Evolutionary conservation across 768 basidiomycete genomes (phyloP), one percentile per base, ranked within the genome.

Genomic region (Trametopsis cervina): DNA sequence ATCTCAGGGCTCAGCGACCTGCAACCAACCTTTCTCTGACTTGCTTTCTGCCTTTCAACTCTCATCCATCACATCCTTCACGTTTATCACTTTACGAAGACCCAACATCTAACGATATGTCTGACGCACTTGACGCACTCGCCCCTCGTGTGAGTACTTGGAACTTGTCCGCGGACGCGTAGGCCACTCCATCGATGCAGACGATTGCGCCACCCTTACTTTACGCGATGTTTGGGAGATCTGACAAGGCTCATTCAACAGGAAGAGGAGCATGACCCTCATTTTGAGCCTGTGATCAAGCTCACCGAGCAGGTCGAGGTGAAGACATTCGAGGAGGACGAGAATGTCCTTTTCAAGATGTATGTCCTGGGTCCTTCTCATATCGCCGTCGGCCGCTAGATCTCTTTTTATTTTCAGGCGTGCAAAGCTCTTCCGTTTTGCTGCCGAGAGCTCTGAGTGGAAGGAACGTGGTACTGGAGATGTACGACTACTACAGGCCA

Each of bases 391-490:
- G 17, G 23, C 24, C 50, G 42, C 42, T 53, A 45, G 49, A 45
- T 42, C 37, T 39, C 21, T 40, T 48, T 51, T 40, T 42, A 43
- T 40, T 37, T 47, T 50, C 62, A 98, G 95, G 88, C 89, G 95
- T 59, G 86, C 96, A 59, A 98, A 98, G 73, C 80, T 99, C 52
- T 99, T 98, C 80, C 82, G 96, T 63, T 99, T 98, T 71, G 85
- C 86, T 57, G 64, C 77, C 51, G 66, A 61, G 26, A 72, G 80
- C 42, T 72, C 80, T 44, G 95, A 98, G 70, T 99, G 96, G 96
- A 99, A 99, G 67, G 96, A 99, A 71, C 73, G 96, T 26, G 95
- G 95, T 35, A 98, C 94, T 13, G 95, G 95, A 40, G 92, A 95
- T 66, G 93, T 91, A 56, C 86, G 91, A 65, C 77, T 99, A 48